Percentiles rank a stretch among this genome's conserved stretches.
Conservation (phyloP, 2,329 filamentous ascomycete genomes). For the Balansia obtecta region DNA sequence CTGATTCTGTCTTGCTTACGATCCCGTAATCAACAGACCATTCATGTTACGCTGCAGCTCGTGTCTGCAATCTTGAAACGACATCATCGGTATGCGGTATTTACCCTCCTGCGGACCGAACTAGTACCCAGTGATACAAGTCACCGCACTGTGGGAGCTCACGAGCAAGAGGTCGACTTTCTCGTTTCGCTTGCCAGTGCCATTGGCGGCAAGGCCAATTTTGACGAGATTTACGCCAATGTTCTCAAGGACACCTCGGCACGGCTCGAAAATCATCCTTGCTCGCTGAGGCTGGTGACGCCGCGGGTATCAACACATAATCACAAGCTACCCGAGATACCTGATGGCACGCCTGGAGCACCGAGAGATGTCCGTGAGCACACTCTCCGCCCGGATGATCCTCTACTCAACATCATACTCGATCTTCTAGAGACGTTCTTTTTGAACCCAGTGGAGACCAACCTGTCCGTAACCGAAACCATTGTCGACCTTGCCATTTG, state of each 20-base stretch:
- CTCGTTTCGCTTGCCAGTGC: conserved; percentile 56
- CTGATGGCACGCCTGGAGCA: conserved; percentile 45
- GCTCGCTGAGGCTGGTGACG: conserved; percentile 56
- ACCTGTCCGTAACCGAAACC: conserved; percentile 74
- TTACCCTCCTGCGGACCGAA: conserved; percentile 60
- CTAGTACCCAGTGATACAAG: conserved; percentile 39
- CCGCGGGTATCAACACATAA: conserved; percentile 45
- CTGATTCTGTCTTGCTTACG: conserved; percentile 74
- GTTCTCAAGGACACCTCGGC: conserved; percentile 60
- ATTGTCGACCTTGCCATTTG: conserved; percentile 75
- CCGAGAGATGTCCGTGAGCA: conserved; percentile 49
- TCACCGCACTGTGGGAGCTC: conserved; percentile 57
- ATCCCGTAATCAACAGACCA: conserved; percentile 78
- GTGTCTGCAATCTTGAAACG: conserved; percentile 75
- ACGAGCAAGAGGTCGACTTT: conserved; percentile 63
- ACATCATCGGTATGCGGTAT: conserved; percentile 77
- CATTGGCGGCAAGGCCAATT: conserved; percentile 55
- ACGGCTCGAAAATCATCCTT: conserved; percentile 59
- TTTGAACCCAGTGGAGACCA: conserved; percentile 81
- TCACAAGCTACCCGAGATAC: conserved; percentile 41
- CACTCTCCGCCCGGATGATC: conserved; percentile 50
- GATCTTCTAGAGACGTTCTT: conserved; percentile 72
- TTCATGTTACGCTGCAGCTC: conserved; percentile 78
- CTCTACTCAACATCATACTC: conserved; percentile 51
- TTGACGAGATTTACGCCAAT: conserved; percentile 60